Evolutionary conservation across 371 early-diverging fungal species (phyloP), one percentile per base, ranked within the genome.

Genomic region (Mucor mucedo): DNA sequence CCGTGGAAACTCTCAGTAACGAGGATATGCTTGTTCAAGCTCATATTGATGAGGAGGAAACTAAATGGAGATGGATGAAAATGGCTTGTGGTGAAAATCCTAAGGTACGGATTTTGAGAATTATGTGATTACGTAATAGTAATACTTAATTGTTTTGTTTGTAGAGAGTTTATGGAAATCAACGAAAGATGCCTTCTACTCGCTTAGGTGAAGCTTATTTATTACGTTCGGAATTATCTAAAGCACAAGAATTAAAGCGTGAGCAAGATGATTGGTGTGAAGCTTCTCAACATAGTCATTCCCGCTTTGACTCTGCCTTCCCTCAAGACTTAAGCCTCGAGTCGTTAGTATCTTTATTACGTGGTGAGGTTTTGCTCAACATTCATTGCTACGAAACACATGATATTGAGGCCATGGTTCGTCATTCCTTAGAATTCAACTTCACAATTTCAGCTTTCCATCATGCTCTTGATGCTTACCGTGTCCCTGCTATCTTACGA

Each of bases 31-130:
- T 84, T 14, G 78, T 89, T 33, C 78, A 88, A 67, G 73, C 82
- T 21, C 83, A 82, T 48, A 60, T 78, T 48, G 66, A 75, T 50
- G 52, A 57, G 14, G 58, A 59, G 13, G 68, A 66, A 32, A 61
- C 54, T 0, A 63, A 69, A 52, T 87, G 89, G 88, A 71, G 91
- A 52, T 92, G 83, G 75, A 86, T 91, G 87, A 92, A 92, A 33
- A 89, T 90, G 88, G 91, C 93, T 11, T 91, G 89, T 56, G 93
- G 93, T n/a, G 93, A 92, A 76, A 92, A 91, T 72, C 86, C 89
- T 30, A 92, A 91, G 78, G 65, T 76, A 14, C 55, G 16, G 32
- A 66, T 42, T 6, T 3, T 6, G 40, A 0, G 41, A 41, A 10
- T 38, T 21, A 2, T 32, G 29, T 47, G 30, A 35, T 42, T 42